Base-by-base conservation (phyloP, 1,284 basidiomycete species). In the Moniliella sp. region DNA sequence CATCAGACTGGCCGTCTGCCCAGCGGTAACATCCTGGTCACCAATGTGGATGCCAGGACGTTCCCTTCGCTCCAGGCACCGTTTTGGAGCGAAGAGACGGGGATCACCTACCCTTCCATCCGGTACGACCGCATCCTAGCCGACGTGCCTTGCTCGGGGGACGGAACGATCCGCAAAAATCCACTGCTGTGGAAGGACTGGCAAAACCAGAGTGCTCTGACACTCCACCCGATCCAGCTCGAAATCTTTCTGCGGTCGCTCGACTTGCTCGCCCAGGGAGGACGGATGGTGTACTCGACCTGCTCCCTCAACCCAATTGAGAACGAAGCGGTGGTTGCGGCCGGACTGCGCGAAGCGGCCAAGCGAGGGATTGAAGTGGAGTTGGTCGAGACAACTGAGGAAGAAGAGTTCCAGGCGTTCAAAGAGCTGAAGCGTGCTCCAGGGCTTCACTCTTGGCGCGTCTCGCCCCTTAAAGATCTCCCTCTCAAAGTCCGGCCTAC, bases 251-350 rank as follows among this genome's bases (percentile, higher is more conserved):
- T 78, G 43, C 76, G 88, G 11, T 86, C 78, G 3, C 86, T 99
- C 75, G 73, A 75, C 39, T 70, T 93, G 64, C 71, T 99, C 27
- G 75, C 77, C 44, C 71, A 72, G 3, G 74, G 76, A 13, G 88
- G 88, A 8, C 73, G 81, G 21, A 76, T 97, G 37, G 86, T 94
- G 15, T 97, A 97, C 63, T 97, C 88, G 3, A 99, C 88, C 0
- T 97, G 91, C 61, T 94, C 86, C 1, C 67, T 97, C 49, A 97
- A 97, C 62, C 91, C 88, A 1, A 70, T 86, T 17, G 91, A 97
- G 64, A 94, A 99, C 61, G 91, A 99, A 63, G 82, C 91, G 5
- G 88, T 97, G 37, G 69, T 97, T 18, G 78, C 81, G 1, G 76
- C 78, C 18, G 84, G 54, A 3, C 31, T 58, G 18, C 44, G 51